Evolutionary conservation across 805 yeast genomes (phyloP).

Genomic region (Metschnikowia reukaufii): DNA sequence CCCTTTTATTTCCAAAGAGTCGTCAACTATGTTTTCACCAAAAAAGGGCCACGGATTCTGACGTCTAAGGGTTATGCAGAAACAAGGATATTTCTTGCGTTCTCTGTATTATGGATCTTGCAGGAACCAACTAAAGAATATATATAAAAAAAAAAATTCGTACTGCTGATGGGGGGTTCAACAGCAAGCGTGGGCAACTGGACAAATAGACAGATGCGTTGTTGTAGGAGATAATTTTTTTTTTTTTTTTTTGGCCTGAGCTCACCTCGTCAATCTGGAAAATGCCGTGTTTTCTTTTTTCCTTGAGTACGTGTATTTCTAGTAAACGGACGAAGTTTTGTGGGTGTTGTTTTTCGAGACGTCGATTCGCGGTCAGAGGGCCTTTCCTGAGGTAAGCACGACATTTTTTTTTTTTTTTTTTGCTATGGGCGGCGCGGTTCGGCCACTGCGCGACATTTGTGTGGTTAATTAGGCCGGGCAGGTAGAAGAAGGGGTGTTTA

Average conservation of each 20-base stretch:
- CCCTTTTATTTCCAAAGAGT: not conserved
- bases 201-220: not conserved
- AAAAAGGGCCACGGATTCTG: not conserved
- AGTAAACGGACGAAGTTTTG: conserved; percentile 5
- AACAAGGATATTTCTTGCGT: not conserved
- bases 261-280: conserved; percentile 1
- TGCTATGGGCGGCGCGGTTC: not conserved
- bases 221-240: not conserved
- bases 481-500: too few species aligned
- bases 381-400: conserved; percentile 6
- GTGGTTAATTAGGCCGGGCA: not conserved
- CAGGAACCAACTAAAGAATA: not conserved
- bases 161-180: not conserved
- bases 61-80: not conserved
- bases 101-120: not conserved
- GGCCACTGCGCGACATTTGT: conserved; percentile 2
- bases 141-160: not conserved
- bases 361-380: conserved; percentile 2
- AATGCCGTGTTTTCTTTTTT: conserved; percentile 2
- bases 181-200: not conserved
- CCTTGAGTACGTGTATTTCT: not conserved
- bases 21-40: too few species aligned
- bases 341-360: conserved; percentile 11
- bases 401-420: not conserved
- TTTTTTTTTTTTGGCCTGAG: not conserved